These are phyloP conservation scores for Coniophora puteana DNA, from an alignment of 1,284 basidiomycete genomes.

Conservation along the genomic window DNA sequence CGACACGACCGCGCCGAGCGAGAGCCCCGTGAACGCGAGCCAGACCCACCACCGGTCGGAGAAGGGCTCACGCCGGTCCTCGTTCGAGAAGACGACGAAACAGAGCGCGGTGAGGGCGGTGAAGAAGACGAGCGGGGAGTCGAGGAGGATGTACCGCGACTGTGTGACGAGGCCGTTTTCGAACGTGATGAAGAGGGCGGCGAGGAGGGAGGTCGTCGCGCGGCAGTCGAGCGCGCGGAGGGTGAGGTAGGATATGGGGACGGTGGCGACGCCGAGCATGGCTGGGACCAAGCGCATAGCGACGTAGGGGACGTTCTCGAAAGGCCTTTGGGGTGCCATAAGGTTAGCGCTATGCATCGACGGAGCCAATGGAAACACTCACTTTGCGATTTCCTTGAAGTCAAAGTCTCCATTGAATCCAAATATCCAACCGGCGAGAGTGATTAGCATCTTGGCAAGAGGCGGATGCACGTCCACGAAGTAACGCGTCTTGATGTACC, in stretches of 20 bases:
- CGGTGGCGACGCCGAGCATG: conserved; percentile 82
- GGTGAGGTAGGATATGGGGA: conserved; percentile 92
- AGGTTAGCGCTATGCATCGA: neutral
- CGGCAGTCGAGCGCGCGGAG: conserved; percentile 89
- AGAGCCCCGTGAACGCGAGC: conserved; percentile 85
- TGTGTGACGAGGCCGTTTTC: conserved; percentile 97
- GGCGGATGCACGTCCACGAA: conserved; percentile 98
- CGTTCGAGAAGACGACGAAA: conserved; percentile 90
- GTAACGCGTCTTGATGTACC: conserved; percentile 88
- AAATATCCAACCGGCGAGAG: conserved; percentile 82
- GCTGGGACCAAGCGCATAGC: conserved; percentile 95
- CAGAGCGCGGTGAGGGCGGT: conserved; percentile 86
- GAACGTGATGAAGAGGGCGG: conserved; percentile 89
- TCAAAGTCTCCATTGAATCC: conserved; percentile 96
- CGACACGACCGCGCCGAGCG: conserved; percentile 87
- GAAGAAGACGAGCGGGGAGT: conserved; percentile 97
- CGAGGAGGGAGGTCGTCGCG: conserved; percentile 87
- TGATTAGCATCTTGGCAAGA: conserved; percentile 93
- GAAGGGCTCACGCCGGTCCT: conserved; percentile 83
- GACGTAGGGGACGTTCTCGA: conserved; percentile 89
- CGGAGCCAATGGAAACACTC: conserved; percentile 27
- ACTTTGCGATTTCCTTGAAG: conserved; percentile 97
- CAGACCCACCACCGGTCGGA: conserved; percentile 90
- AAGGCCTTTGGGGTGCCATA: conserved; percentile 55
- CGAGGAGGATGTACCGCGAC: conserved; percentile 94